Evolutionary conservation across 768 basidiomycete species (phyloP).

Genomic region (Lactarius hengduanensis): DNA sequence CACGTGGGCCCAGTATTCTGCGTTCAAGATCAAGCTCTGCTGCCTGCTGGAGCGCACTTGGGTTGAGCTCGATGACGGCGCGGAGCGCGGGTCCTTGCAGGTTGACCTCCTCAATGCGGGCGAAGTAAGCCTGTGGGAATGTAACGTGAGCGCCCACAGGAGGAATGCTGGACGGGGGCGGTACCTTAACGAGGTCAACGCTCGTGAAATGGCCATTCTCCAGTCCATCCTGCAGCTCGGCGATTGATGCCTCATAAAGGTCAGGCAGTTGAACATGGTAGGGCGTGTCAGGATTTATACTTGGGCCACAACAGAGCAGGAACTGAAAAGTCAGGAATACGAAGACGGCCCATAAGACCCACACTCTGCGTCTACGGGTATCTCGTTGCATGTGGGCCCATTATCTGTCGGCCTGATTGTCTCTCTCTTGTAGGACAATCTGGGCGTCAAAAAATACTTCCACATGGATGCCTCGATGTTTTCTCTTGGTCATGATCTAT

Average conservation of each 20-base stretch:
- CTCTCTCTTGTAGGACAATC: no score
- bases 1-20: slow-evolving; percentile 29
- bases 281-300: background rate
- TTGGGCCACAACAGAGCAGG: background rate
- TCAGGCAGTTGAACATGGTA: slow-evolving; percentile 35
- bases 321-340: background rate
- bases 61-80: slow-evolving; percentile 45
- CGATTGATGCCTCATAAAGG: slow-evolving; percentile 42
- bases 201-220: slow-evolving; percentile 39
- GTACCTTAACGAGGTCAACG: slow-evolving; percentile 43
- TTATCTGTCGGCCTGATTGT: no score
- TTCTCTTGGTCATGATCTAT: no score
- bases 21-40: slow-evolving; percentile 34
- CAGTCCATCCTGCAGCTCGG: slow-evolving; percentile 42
- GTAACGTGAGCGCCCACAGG: background rate
- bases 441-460: no score
- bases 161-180: background rate
- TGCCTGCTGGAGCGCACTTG: slow-evolving; percentile 39
- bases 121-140: slow-evolving; percentile 39
- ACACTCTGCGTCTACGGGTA: background rate
- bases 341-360: background rate
- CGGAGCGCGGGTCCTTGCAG: slow-evolving; percentile 38
- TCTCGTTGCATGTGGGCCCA: background rate
- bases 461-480: no score
- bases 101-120: slow-evolving; percentile 46